Percentiles rank a stretch among this genome's conserved stretches.
These are phyloP conservation scores for Yamadazyma scolyti DNA, from an alignment of 805 yeast species.

Conservation along the genomic window DNA sequence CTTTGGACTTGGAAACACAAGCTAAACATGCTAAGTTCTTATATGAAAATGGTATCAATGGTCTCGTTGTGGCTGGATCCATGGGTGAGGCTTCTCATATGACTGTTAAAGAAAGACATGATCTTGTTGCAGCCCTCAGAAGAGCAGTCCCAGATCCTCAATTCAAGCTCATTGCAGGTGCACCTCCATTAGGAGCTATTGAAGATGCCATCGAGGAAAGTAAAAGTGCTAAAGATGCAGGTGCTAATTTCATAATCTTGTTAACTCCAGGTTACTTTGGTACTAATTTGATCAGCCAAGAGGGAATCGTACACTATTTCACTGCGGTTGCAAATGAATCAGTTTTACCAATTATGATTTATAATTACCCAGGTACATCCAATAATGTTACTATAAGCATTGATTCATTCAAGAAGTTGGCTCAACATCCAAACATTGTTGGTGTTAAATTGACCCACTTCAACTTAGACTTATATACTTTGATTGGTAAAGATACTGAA, in stretches of 20 bases:
- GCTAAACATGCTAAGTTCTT: slow-evolving; percentile 25
- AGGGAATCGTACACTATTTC: slow-evolving; percentile 29
- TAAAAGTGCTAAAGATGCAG: slow-evolving; percentile 21
- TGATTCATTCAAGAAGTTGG: slow-evolving; percentile 19
- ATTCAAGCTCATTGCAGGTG: slow-evolving; percentile 31
- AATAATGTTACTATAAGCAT: slow-evolving; percentile 24
- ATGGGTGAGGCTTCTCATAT: slow-evolving; percentile 38
- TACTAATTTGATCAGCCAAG: slow-evolving; percentile 24
- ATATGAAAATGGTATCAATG: slow-evolving; percentile 26
- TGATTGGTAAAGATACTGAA: slow-evolving; percentile 14
- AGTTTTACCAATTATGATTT: slow-evolving; percentile 31
- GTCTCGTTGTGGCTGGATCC: slow-evolving; percentile 35
- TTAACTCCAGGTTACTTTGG: slow-evolving; percentile 36
- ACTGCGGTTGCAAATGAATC: slow-evolving; percentile 25
- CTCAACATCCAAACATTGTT: slow-evolving; percentile 31
- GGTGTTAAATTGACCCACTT: slow-evolving; percentile 29
- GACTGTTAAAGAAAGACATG: slow-evolving; percentile 25
- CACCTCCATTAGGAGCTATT: slow-evolving; percentile 20
- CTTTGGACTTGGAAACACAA: slow-evolving; percentile 28
- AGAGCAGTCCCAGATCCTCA: slow-evolving; percentile 27
- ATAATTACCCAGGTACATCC: slow-evolving; percentile 34
- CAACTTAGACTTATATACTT: slow-evolving; percentile 17
- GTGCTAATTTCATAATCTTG: slow-evolving; percentile 31
- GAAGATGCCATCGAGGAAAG: slow-evolving; percentile 24
- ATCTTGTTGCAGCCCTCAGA: slow-evolving; percentile 22